Conservation (phyloP, 2,329 filamentous ascomycete species). For the Botrytis pseudocinerea region DNA sequence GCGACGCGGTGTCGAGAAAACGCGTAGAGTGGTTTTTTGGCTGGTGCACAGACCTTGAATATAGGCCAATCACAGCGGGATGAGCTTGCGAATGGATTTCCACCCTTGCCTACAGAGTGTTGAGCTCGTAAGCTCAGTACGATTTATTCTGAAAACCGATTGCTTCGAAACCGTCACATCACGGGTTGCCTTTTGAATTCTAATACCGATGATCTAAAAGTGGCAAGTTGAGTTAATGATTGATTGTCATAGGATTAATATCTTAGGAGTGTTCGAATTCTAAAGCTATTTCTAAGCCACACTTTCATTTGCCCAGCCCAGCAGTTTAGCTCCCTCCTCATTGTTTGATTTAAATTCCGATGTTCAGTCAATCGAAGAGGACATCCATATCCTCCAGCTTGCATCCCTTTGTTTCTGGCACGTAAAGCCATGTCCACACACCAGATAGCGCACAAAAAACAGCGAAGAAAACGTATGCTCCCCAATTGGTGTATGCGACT, state of each 20-base stretch:
- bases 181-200: no score
- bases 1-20: constrained; percentile 23
- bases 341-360: not conserved
- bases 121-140: not conserved
- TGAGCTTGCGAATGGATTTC: not conserved
- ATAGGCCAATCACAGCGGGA: constrained; percentile 4
- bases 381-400: constrained; percentile 55
- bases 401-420: constrained; percentile 51
- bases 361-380: constrained; percentile 22
- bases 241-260: no score
- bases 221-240: no score
- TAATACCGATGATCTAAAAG: no score
- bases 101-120: not conserved
- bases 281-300: not conserved
- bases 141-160: not conserved
- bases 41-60: not conserved
- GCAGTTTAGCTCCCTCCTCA: not conserved
- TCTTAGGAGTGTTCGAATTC: not conserved
- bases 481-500: constrained; percentile 56
- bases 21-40: constrained; percentile 25
- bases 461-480: constrained; percentile 57
- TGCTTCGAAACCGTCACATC: no score
- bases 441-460: constrained; percentile 50
- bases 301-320: not conserved
- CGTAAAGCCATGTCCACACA: constrained; percentile 52